Evolutionary conservation across 139 green algal genomes (phyloP).

Genomic region (Closterium sp.): DNA sequence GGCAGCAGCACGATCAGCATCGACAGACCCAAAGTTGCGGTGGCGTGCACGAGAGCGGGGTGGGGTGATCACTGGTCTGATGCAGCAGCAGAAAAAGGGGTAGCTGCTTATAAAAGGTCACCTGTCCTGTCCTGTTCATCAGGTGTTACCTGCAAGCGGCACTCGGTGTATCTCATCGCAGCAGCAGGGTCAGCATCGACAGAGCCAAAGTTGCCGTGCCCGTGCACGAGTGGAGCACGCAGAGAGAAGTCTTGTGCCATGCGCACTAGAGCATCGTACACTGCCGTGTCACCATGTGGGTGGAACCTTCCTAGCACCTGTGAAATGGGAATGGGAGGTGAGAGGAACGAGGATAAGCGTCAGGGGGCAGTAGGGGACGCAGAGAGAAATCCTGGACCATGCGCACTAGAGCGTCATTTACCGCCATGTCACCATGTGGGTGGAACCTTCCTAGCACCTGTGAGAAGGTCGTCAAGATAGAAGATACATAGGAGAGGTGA

Average conservation of each 20-base stretch:
- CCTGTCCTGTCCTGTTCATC: too few species aligned
- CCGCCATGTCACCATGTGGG: slow-evolving; percentile 10
- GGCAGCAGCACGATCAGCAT: too few species aligned
- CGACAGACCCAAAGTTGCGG: too few species aligned
- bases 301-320: slow-evolving; percentile 96
- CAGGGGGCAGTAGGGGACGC: background rate
- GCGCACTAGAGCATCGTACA: slow-evolving; percentile 65
- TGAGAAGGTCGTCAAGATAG: too few species aligned
- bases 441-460: too few species aligned
- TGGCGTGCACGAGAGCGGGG: too few species aligned
- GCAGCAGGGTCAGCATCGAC: slow-evolving; percentile 92
- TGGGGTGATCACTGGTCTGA: too few species aligned
- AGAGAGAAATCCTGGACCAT: slow-evolving; percentile 63
- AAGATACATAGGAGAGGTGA: too few species aligned
- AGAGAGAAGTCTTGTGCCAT: slow-evolving; percentile 82
- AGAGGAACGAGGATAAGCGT: too few species aligned
- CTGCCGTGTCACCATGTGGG: slow-evolving; percentile 76
- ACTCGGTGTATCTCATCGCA: slow-evolving; percentile 90
- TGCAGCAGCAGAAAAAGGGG: too few species aligned
- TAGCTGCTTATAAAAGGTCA: background rate
- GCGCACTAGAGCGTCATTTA: slow-evolving; percentile 67
- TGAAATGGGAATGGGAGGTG: slow-evolving; percentile 5
- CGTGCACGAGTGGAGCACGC: slow-evolving; percentile 75
- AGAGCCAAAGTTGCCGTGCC: slow-evolving; percentile 97
- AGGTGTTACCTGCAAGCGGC: slow-evolving; percentile 44